Evolutionary conservation across 2,329 filamentous ascomycete genomes (phyloP).

Genomic region (Aspergillus cejpii): DNA sequence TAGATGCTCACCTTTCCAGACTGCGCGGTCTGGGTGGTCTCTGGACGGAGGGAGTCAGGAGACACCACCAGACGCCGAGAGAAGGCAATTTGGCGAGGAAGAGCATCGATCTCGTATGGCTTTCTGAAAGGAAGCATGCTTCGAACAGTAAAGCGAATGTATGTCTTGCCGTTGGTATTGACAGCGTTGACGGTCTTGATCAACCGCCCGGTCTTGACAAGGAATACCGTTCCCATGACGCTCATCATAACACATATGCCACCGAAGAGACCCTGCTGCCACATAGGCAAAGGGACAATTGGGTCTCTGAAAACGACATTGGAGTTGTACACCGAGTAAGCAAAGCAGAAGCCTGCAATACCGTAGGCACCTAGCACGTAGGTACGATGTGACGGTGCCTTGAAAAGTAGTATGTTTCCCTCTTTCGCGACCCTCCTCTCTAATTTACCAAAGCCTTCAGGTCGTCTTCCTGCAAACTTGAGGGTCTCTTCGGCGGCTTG

Average conservation of each 20-base stretch:
- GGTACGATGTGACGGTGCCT: slow-evolving; percentile 57
- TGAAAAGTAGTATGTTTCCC: slow-evolving; percentile 56
- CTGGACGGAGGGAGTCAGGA: slow-evolving; percentile 18
- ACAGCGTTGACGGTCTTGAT: slow-evolving; percentile 54
- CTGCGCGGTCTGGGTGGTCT: slow-evolving; percentile 11
- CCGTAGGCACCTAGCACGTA: slow-evolving; percentile 57
- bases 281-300: slow-evolving; percentile 49
- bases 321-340: slow-evolving; percentile 48
- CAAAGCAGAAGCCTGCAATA: slow-evolving; percentile 49
- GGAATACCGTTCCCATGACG: slow-evolving; percentile 54
- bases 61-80: slow-evolving; percentile 29
- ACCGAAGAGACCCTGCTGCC: slow-evolving; percentile 53
- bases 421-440: slow-evolving; percentile 48
- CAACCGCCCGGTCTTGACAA: slow-evolving; percentile 53
- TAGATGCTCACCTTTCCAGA: slow-evolving; percentile 25
- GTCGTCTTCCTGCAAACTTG: slow-evolving; percentile 21
- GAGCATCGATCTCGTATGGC: slow-evolving; percentile 28
- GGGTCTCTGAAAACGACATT: slow-evolving; percentile 46
- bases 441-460: slow-evolving; percentile 47
- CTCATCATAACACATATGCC: slow-evolving; percentile 55
- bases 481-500: slow-evolving; percentile 16
- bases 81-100: slow-evolving; percentile 32
- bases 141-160: slow-evolving; percentile 33
- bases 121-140: slow-evolving; percentile 36
- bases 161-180: slow-evolving; percentile 24